These are phyloP conservation scores for Huntiella omanensis DNA, from an alignment of 2,329 filamentous ascomycete genomes.

Conservation along the genomic window DNA sequence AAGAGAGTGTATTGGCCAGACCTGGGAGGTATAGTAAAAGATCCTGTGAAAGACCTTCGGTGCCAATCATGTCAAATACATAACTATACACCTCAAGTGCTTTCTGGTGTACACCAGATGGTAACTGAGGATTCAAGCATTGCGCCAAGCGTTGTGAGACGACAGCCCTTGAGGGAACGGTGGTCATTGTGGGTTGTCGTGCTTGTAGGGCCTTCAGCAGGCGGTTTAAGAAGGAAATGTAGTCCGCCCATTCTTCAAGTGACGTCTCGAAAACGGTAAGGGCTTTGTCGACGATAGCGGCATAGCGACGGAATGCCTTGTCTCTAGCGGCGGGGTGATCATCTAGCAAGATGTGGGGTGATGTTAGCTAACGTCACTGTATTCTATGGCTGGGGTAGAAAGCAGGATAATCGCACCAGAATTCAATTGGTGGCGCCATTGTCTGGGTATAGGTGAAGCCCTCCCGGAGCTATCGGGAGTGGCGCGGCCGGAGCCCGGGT, in stretches of 20 bases:
- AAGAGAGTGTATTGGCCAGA: slow-evolving; percentile 73
- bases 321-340: slow-evolving; percentile 34
- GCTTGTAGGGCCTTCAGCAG: slow-evolving; percentile 85
- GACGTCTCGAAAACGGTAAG: slow-evolving; percentile 80
- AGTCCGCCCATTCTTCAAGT: slow-evolving; percentile 97
- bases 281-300: slow-evolving; percentile 68
- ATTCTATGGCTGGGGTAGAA: slow-evolving; percentile 2
- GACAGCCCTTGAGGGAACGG: slow-evolving; percentile 62
- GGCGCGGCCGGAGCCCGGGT: slow-evolving; percentile 26
- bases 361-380: too few species aligned
- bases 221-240: slow-evolving; percentile 88
- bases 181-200: slow-evolving; percentile 49
- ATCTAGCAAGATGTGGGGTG: slow-evolving; percentile 21
- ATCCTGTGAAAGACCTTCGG: slow-evolving; percentile 61
- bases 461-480: slow-evolving; percentile 76
- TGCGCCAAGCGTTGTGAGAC: slow-evolving; percentile 86
- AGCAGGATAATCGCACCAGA: slow-evolving; percentile 39
- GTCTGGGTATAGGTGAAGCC: slow-evolving; percentile 53
- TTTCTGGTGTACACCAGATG: slow-evolving; percentile 95
- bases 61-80: slow-evolving; percentile 72
- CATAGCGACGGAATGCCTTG: slow-evolving; percentile 71
- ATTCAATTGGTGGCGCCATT: slow-evolving; percentile 60
- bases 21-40: slow-evolving; percentile 80
- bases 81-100: slow-evolving; percentile 83
- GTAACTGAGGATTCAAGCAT: slow-evolving; percentile 81